Base-by-base conservation (phyloP, 345 rosid genomes). In the Eutrema heterophyllum region DNA sequence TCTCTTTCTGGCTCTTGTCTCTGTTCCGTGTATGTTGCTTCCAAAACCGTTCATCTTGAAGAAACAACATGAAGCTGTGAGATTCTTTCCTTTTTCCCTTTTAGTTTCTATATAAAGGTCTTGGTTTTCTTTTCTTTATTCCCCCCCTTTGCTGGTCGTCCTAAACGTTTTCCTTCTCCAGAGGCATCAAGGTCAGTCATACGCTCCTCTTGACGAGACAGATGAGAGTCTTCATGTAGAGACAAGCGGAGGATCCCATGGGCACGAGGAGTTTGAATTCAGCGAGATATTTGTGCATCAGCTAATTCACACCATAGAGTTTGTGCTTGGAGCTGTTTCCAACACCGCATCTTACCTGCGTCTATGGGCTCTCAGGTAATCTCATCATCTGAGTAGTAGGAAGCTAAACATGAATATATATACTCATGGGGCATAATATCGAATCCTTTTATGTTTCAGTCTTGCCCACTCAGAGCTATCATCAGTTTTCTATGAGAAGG, bases 281-380 rank as follows among this genome's bases (percentile, higher is more conserved):
- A 86, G 97, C 55, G 97, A 96, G 85, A 84, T 96, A 65, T 96
- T 96, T 70, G 98, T 96, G 29, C 94, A 96, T 79, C 99, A 90
- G 78, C 80, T 96, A 66, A 96, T 96, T 55, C 98, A 96, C 81
- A 96, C 99, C 35, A 92, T 96, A 46, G 98, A 96, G 78, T 96
- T 92, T 82, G 98, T 92, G 44, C 98, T 96, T 32, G 98, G 99
- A 73, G 97, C 98, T 50, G 98, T 92, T 70, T 96, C 99, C 53
- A 96, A 96, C 82, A 96, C 98, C 9, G 99, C 99, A 58, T 96
- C 98, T 2, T 90, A 92, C 79, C 98, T 96, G 64, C 92, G 98
- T 45, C 74, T 89, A 62, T 92, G 99, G 99, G 96, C 98, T 24
- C 92, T 96, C 72, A 96, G 98, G 99, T 96, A 75, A 16, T 36